Evolutionary conservation across 345 rosid genomes (phyloP), one percentile per base, ranked within the genome.

Genomic region (Brassica cretica): DNA sequence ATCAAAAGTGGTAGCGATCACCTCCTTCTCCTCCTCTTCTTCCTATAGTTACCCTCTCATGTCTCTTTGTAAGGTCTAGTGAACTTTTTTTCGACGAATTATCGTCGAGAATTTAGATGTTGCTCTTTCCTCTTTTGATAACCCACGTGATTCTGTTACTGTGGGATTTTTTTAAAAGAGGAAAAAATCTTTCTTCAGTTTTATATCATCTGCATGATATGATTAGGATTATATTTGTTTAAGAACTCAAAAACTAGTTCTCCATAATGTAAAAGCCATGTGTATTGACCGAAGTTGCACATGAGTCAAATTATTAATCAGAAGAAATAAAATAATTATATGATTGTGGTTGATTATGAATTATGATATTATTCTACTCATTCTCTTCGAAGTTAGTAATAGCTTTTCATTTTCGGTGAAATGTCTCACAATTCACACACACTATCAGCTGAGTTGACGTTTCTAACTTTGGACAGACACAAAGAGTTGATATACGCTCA

Each of bases 71-170:
- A 73, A 49, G 74, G 69, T 73, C 70, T 67, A 73, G 74, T 78
- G 19, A 51, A 66, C 56, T 1, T 73, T 74, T 60, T 74, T 79
- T 68, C 41, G 75, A 63, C 51, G 75, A 68, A n/a, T 3, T 69
- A 62, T 79, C 78, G 78, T 79, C 66, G 66, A 68, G 66, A 74
- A 67, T 33, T 66, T 66, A 10, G 73, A 46, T 72, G 32, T 27
- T 72, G 44, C 9, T 39, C 55, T 49, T 62, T 35, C 56, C 30
- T 35, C 65, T n/a, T 73, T 64, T 74, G 66, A 70, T 76, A 76
- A 79, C 82, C 82, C 82, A 73, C 79, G 76, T 76, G 78, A 65
- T 71, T n/a, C 19, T 32, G 67, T 25, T 66, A 70, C 66, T 76
- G 84, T 60, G 87, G 66, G 82, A 80, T 74, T 80, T 80, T 78